Evolutionary conservation across 345 rosid genomes (phyloP).

Genomic region (Aurinia saxatilis): DNA sequence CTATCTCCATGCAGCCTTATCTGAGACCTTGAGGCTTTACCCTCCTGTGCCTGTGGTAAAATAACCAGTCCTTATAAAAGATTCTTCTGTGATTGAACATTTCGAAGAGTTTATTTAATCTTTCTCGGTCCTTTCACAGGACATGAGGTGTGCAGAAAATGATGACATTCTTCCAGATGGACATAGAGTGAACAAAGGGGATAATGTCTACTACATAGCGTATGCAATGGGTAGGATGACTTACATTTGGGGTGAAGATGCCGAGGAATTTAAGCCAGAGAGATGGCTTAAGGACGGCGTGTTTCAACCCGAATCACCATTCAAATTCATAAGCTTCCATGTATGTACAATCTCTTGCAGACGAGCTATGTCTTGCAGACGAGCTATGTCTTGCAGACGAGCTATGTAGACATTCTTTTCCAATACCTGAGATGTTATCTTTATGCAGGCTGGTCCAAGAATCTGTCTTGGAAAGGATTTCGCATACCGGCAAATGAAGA

Average conservation of each 20-base stretch:
- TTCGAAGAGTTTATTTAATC: neutral
- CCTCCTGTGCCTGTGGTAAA: constrained; percentile 62
- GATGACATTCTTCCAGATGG: constrained; percentile 80
- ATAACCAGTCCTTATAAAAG: neutral
- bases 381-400: neutral
- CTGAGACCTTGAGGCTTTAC: constrained; percentile 70
- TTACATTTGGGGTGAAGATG: constrained; percentile 72
- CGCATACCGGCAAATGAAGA: constrained; percentile 77
- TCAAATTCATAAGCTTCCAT: constrained; percentile 67
- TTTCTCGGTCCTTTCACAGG: constrained; percentile 30
- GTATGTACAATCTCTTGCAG: constrained; percentile 17
- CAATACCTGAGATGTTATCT: neutral
- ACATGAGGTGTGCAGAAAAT: constrained; percentile 46
- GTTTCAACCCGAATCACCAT: constrained; percentile 59
- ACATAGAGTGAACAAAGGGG: constrained; percentile 50
- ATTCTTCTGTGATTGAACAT: neutral
- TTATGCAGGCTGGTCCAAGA: constrained; percentile 73
- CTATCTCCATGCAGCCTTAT: constrained; percentile 69
- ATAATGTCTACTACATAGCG: constrained; percentile 43
- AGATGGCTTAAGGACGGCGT: constrained; percentile 64
- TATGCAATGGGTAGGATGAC: constrained; percentile 84
- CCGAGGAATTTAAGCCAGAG: constrained; percentile 58
- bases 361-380: no score
- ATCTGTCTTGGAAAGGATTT: constrained; percentile 71
- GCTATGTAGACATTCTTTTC: neutral